Percentiles rank a stretch among this genome's conserved stretches.
phyloP scores from a whole-genome alignment of 345 rosid genomes.

The Hypericum perforatum region DNA sequence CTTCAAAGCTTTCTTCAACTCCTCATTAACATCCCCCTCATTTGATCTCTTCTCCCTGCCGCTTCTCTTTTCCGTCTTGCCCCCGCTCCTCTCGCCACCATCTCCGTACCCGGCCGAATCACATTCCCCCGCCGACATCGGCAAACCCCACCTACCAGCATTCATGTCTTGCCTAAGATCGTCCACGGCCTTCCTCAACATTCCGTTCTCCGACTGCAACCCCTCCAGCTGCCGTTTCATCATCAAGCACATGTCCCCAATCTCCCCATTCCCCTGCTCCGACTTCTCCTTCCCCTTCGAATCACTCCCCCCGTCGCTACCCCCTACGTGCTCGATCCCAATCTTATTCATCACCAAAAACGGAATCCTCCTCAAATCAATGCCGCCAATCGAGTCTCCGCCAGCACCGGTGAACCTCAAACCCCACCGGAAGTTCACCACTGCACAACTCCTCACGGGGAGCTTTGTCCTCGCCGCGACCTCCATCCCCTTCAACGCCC shows the following conservation, averaged over 20 bases:
- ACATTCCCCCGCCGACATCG: slow-evolving; percentile 18
- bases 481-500: too few relatives aligned
- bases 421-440: slow-evolving; percentile 8
- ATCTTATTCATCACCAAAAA: slow-evolving; percentile 78
- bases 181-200: too few relatives aligned
- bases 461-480: slow-evolving; percentile 9
- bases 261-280: slow-evolving; percentile 19
- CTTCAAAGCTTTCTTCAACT: slow-evolving; percentile 56
- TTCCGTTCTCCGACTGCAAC: too few relatives aligned
- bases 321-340: slow-evolving; percentile 84
- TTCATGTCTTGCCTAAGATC: too few relatives aligned
- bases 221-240: slow-evolving; percentile 35
- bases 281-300: slow-evolving; percentile 13
- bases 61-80: slow-evolving; percentile 32
- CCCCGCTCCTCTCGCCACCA: slow-evolving; percentile 37
- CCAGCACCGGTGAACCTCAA: slow-evolving; percentile 24
- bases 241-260: slow-evolving; percentile 39
- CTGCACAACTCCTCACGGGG: slow-evolving; percentile 2
- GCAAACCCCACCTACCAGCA: too few relatives aligned
- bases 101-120: slow-evolving; percentile 34
- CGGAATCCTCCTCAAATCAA: slow-evolving; percentile 54
- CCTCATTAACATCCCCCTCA: slow-evolving; percentile 50
- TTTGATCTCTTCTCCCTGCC: slow-evolving; percentile 36
- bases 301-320: slow-evolving; percentile 10
- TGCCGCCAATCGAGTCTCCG: slow-evolving; percentile 29